phyloP scores from a whole-genome alignment of 2,329 filamentous ascomycete genomes.

The Penicillium sp. region DNA sequence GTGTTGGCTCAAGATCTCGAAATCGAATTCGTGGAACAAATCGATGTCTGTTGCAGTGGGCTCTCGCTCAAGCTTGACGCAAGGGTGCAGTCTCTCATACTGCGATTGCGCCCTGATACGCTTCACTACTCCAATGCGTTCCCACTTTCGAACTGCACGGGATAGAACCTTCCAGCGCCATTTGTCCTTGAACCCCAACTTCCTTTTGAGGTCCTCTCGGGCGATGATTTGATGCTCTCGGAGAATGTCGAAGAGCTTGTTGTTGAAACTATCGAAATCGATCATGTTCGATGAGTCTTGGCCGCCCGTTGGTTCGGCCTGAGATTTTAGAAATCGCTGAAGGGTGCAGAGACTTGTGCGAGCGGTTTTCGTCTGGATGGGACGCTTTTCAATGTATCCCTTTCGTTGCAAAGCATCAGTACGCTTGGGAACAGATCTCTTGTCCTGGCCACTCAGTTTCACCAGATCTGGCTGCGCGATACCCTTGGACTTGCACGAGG shows the following conservation, averaged over 20 bases:
- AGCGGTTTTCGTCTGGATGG: constrained; percentile 49
- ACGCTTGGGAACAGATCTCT: constrained; percentile 63
- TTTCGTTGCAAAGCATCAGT: constrained; percentile 59
- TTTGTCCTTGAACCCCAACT: constrained; percentile 43
- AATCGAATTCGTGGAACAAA: constrained; percentile 42
- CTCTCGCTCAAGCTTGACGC: constrained; percentile 47
- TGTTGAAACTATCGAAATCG: constrained; percentile 53
- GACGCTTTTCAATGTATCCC: constrained; percentile 63
- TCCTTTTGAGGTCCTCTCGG: constrained; percentile 54
- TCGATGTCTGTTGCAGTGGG: constrained; percentile 42
- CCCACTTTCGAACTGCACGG: constrained; percentile 47
- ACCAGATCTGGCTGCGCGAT: constrained; percentile 61
- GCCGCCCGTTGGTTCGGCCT: constrained; percentile 15
- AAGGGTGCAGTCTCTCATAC: constrained; percentile 44
- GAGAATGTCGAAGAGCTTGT: constrained; percentile 52
- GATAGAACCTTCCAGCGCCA: constrained; percentile 46
- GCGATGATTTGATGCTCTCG: constrained; percentile 54
- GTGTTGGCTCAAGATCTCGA: constrained; percentile 28
- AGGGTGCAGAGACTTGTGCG: constrained; percentile 61
- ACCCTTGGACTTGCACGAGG: constrained; percentile 54
- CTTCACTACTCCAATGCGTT: constrained; percentile 48
- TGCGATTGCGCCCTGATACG: constrained; percentile 47
- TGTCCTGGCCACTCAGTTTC: constrained; percentile 62
- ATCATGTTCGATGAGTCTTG: constrained; percentile 35
- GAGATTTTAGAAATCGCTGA: constrained; percentile 47